Evolutionary conservation across 2,329 filamentous ascomycete genomes (phyloP), one percentile per base, ranked within the genome.

Genomic region (Trichoderma koningii): DNA sequence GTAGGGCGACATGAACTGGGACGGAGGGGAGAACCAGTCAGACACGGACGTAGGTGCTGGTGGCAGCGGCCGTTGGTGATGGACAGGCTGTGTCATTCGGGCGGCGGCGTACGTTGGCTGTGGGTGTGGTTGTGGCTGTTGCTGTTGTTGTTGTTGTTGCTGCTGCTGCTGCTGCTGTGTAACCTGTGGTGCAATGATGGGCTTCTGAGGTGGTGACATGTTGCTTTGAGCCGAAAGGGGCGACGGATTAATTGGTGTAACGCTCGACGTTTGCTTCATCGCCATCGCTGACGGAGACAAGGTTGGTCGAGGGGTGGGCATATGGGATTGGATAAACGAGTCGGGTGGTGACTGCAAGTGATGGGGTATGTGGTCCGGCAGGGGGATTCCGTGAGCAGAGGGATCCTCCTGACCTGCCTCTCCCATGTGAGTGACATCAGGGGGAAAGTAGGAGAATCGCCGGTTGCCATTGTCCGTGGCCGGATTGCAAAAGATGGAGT

Each of bases 401-500:
- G 73, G 67, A 48, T 80, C 77, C 17, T 80, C 77, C 4, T 73
- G 68, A 26, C 69, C 66, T 5, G 70, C 68, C 34, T 79, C 76
- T 15, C 72, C 72, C 14, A 72, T 68, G 19, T 78, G 74, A 34
- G 71, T 72, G 12, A 78, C 76, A 21, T 88, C 86, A 1, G 87
- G 87, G 10, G 87, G 85, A 68, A 88, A 88, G 69, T 88, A 87
- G 17, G 86, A 88, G 67, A 87, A 86, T 7, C 86, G 79, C 23
- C 86, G 81, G 7, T 86, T 85, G 47, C 78, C 80, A 9, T 77
- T 77, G 66, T 86, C 84, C 5, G 79, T 82, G 1, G 82, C 80
- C 6, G 86, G 86, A 65, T 84, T 85, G 68, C 82, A 79, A 74
- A 89, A 89, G 66, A 89, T 89, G 1, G 87, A 89, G 71, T 87